phyloP scores from a whole-genome alignment of 2,329 filamentous ascomycete species.

The Pseudogymnoascus sp. region DNA sequence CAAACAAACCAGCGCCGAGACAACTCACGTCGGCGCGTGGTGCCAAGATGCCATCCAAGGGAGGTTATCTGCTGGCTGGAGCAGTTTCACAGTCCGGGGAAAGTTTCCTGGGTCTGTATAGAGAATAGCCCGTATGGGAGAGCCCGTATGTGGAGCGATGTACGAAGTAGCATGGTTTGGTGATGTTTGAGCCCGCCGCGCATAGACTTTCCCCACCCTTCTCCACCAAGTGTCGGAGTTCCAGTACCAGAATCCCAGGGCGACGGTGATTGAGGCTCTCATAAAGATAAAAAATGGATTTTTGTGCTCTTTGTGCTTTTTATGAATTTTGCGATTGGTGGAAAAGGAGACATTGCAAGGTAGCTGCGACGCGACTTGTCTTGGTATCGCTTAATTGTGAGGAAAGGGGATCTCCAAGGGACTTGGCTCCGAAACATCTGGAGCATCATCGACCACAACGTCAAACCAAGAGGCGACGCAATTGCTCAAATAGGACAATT shows the following conservation, averaged over 20 bases:
- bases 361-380: neutral
- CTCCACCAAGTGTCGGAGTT: neutral
- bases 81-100: neutral
- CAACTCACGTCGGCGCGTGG: neutral
- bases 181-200: neutral
- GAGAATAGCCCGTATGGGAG: neutral
- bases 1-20: neutral
- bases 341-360: neutral
- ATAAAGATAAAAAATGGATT: neutral
- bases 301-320: neutral
- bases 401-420: neutral
- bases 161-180: neutral
- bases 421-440: neutral
- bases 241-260: neutral
- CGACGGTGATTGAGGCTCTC: neutral
- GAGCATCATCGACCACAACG: neutral
- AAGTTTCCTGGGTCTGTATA: neutral
- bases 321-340: neutral
- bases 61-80: neutral
- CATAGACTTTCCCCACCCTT: neutral
- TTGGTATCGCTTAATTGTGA: neutral
- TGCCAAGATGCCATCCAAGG: neutral
- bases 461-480: neutral
- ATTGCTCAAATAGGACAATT: neutral
- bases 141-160: neutral